Evolutionary conservation across 163 green algal genomes (phyloP), one percentile per base, ranked within the genome.

Genomic region (Picocystis sp.): DNA sequence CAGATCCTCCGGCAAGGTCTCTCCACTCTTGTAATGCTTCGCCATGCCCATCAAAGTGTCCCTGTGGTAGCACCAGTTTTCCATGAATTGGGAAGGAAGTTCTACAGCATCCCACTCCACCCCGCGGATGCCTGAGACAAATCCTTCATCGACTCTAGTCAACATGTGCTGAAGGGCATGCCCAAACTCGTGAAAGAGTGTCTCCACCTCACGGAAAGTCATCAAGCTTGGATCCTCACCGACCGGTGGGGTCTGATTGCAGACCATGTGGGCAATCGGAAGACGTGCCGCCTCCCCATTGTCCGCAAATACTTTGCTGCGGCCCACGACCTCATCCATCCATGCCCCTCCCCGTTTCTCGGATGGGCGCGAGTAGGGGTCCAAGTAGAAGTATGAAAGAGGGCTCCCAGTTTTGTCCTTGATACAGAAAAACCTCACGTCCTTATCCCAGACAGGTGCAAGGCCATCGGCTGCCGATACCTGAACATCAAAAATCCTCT

Each of bases 341-440:
- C 88, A 96, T 1, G 88, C 88, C 12, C 88, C 88, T 8, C 86
- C 86, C 3, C 86, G 71, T 78, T 97, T 97, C 78, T 97, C 88
- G 38, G 73, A 76, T 9, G 86, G 86, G 1, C 85, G 72, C 33
- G 71, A 83, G 81, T 96, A 96, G 2, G 87, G 83, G 70, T 96
- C 88, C 33, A 94, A 73, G 73, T 89, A 94, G 75, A 93, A 95
- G 69, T 80, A 92, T 19, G 87, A 83, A 38, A 81, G 67, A 10
- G 74, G 68, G 38, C 63, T 43, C 23, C 75, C 78, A 5, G 62
- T 47, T 34, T 62, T 23, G 34, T 77, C 62, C 41, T 60, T 56
- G 23, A 86, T 62, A 46, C 71, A 61, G 74, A 93, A 96, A 73
- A 94, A 94, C 34, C 80, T 74, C 54, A 94, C 81, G 51, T 94